Percentiles rank a stretch among this genome's conserved stretches.
phyloP scores from a whole-genome alignment of 441 rosid genomes.

The Eutrema salsugineum region DNA sequence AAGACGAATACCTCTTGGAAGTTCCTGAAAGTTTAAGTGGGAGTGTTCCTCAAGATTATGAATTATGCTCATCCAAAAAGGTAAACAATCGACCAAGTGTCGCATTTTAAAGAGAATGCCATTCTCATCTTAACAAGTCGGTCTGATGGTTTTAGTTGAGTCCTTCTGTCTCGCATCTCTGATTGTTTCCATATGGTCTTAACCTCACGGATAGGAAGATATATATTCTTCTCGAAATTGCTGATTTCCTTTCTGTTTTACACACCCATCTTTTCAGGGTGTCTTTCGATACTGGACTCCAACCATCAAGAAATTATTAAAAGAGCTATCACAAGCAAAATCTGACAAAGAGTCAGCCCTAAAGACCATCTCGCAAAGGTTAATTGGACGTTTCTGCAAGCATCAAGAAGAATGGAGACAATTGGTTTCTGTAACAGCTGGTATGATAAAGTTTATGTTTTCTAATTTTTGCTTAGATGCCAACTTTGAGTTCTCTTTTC shows the following conservation, averaged over 20 bases:
- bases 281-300: conserved; percentile 44
- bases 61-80: conserved; percentile 94
- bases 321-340: conserved; percentile 78
- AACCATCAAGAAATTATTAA: conserved; percentile 63
- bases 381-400: conserved; percentile 67
- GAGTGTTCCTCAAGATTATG: conserved; percentile 81
- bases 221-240: conserved; percentile 3
- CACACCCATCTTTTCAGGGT: conserved; percentile 53
- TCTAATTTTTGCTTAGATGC: not conserved
- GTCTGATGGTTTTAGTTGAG: conserved; percentile 1
- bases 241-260: conserved; percentile 1
- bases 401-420: conserved; percentile 85
- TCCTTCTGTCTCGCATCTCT: not conserved
- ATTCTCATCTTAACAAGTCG: not conserved
- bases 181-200: not conserved
- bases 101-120: not conserved
- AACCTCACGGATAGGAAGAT: not conserved
- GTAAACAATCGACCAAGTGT: conserved; percentile 33
- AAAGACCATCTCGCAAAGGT: conserved; percentile 75
- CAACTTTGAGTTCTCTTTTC: not conserved
- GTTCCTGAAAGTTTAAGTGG: conserved; percentile 78
- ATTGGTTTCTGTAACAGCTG: conserved; percentile 77
- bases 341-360: conserved; percentile 76
- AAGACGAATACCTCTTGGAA: conserved; percentile 84
- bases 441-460: conserved; percentile 36